These are phyloP conservation scores for Petunia axillaris DNA, from an alignment of 257 asterid genomes.

Conservation along the genomic window DNA sequence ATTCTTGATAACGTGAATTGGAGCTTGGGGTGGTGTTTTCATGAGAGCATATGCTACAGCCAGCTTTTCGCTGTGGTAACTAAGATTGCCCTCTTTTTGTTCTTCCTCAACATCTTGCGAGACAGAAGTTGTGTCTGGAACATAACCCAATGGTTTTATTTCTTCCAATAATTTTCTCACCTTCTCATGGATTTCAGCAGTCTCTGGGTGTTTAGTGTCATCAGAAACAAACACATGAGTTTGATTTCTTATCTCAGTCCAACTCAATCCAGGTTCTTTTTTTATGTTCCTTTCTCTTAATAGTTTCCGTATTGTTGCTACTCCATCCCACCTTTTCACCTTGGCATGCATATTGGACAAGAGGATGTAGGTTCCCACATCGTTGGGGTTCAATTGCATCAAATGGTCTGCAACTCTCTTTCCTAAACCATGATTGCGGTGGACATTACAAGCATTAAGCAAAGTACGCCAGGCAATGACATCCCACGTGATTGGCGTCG, in stretches of 20 bases:
- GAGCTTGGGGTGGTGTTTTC: slow-evolving; percentile 69
- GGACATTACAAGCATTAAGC: slow-evolving; percentile 81
- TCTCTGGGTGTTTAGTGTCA: slow-evolving; percentile 59
- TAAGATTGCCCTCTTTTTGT: slow-evolving; percentile 66
- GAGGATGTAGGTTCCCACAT: slow-evolving; percentile 67
- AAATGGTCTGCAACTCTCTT: slow-evolving; percentile 56
- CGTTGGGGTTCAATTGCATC: slow-evolving; percentile 61
- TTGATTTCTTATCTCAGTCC: slow-evolving; percentile 72
- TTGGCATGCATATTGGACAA: slow-evolving; percentile 81
- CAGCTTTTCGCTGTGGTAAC: slow-evolving; percentile 85
- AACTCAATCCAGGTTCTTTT: slow-evolving; percentile 95
- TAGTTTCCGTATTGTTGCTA: slow-evolving; percentile 51
- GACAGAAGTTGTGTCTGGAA: slow-evolving; percentile 57
- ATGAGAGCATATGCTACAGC: slow-evolving; percentile 84
- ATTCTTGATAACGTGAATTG: slow-evolving; percentile 73
- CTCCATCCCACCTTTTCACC: slow-evolving; percentile 81
- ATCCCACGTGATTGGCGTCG: slow-evolving; percentile 66
- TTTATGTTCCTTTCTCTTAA: slow-evolving; percentile 67
- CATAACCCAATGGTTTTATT: slow-evolving; percentile 66
- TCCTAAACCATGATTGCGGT: slow-evolving; percentile 64
- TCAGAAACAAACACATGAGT: slow-evolving; percentile 73
- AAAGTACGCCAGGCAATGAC: slow-evolving; percentile 80
- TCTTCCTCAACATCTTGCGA: slow-evolving; percentile 84
- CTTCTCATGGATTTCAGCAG: slow-evolving; percentile 56
- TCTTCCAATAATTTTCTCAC: slow-evolving; percentile 58